Base-by-base conservation (phyloP, 2,329 filamentous ascomycete genomes). In the Monascus ruber region DNA sequence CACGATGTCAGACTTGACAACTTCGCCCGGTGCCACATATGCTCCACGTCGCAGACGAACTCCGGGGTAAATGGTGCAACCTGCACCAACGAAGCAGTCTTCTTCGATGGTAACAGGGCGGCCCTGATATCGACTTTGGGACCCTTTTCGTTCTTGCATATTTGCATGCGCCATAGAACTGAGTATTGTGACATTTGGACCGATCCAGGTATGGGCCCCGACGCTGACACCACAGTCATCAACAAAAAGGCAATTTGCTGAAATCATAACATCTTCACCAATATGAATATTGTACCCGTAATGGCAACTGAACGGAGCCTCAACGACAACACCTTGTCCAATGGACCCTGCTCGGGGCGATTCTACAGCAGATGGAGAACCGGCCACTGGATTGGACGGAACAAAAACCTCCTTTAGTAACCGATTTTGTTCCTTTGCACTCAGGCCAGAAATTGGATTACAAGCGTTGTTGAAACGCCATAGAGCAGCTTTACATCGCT, bases 211-310 rank as follows among this genome's bases (percentile, higher is more conserved):
- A 51, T 64, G 66, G 44, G 85, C 77, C 2, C 88, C 88, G 52
- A 96, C 87, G 35, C 71, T 78, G 43, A 96, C 83, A 46, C 80
- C 73, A 56, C 81, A 83, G n/a, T 87, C 81, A 58, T 98, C 91
- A 40, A 88, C 77, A 54, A 96, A 81, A 25, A 79, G 81, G 61
- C 88, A 95, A 53, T 85, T 83, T 40, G 84, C 76, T 11, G 83
- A 85, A 48, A 98, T 83, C 40, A 81, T 76, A 2, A 93, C 85
- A 47, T 91, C 81, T 50, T 88, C 81, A 8, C 85, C 88, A 48
- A 98, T 83, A 35, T 76, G 75, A 51, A 96, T 83, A 59, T 98
- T 96, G 66, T 94, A 96, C 1, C 91, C 91, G 54, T 95, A 95
- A 54, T 95, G 87, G 58, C 89, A 95, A 35, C 74, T 80, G 60